Evolutionary conservation across 2,329 filamentous ascomycete species (phyloP).

Genomic region (Ceratocystis albifundus): DNA sequence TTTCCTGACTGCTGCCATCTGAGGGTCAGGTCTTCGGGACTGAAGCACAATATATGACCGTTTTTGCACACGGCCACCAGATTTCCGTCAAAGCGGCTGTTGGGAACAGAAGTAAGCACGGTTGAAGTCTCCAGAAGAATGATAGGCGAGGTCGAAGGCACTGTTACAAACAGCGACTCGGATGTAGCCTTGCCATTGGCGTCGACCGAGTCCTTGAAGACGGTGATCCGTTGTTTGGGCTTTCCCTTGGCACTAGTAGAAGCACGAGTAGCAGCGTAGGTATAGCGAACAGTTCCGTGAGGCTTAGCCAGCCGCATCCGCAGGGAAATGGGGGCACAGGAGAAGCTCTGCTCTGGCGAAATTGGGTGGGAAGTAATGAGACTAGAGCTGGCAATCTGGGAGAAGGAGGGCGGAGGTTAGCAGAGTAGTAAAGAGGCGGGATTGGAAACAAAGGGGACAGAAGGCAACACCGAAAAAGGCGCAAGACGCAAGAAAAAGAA

Average conservation of each 20-base stretch:
- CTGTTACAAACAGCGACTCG: conserved; percentile 36
- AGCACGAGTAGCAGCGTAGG: conserved; percentile 47
- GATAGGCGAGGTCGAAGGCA: conserved; percentile 33
- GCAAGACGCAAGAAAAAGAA: not conserved
- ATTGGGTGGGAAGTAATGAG: conserved; percentile 57
- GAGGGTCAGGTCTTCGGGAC: conserved; percentile 42
- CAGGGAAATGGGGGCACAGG: conserved; percentile 49
- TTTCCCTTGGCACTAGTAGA: conserved; percentile 26
- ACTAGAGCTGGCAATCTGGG: conserved; percentile 47
- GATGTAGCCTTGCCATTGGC: conserved; percentile 42
- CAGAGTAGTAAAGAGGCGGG: not conserved
- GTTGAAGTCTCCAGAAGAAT: conserved; percentile 24
- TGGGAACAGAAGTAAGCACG: conserved; percentile 12
- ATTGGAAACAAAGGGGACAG: too few species aligned
- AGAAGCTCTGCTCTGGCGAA: conserved; percentile 52
- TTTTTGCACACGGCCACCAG: conserved; percentile 48
- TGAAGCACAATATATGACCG: conserved; percentile 50
- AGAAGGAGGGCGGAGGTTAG: conserved; percentile 23
- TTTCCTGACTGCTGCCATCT: conserved; percentile 39
- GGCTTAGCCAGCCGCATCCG: conserved; percentile 40
- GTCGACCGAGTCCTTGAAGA: conserved; percentile 48
- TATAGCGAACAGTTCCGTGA: conserved; percentile 45
- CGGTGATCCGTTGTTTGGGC: conserved; percentile 39
- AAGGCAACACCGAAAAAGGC: not conserved
- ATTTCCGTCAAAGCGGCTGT: conserved; percentile 21